These are phyloP conservation scores for Phytophthora citricola DNA, from an alignment of 352 stramenopile species.

Conservation along the genomic window DNA sequence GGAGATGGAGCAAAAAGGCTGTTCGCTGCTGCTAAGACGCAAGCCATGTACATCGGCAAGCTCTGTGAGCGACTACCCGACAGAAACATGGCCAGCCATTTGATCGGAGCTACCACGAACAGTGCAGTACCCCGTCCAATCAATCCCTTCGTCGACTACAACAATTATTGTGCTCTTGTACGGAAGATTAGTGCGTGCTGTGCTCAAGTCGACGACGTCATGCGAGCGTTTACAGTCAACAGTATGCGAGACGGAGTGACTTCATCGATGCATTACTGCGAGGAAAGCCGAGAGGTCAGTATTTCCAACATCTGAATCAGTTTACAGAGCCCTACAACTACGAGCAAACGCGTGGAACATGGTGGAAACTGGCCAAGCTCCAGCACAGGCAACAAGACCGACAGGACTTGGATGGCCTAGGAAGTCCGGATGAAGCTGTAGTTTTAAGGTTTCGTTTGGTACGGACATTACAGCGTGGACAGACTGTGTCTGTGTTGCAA, in stretches of 20 bases:
- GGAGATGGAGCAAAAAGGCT: slow-evolving; percentile 21
- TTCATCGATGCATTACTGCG: not conserved
- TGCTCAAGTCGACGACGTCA: slow-evolving; percentile 9
- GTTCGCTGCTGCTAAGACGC: slow-evolving; percentile 9
- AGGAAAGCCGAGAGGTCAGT: slow-evolving; percentile 3
- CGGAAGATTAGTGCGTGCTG: slow-evolving; percentile 3
- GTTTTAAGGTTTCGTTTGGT: slow-evolving; percentile 38
- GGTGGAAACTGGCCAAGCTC: slow-evolving; percentile 23
- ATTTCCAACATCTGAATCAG: slow-evolving; percentile 23
- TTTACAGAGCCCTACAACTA: slow-evolving; percentile 25
- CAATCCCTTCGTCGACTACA: slow-evolving; percentile 4
- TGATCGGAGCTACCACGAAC: not conserved
- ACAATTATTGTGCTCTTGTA: not conserved
- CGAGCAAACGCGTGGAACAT: slow-evolving; percentile 7
- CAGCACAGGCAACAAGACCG: slow-evolving; percentile 20
- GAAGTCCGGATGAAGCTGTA: slow-evolving; percentile 31
- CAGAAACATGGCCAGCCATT: not conserved
- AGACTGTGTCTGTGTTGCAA: slow-evolving; percentile 19
- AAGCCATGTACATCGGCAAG: slow-evolving; percentile 20
- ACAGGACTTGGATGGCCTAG: slow-evolving; percentile 10
- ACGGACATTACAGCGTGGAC: slow-evolving; percentile 9
- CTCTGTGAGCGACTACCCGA: slow-evolving; percentile 11
- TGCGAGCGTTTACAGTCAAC: slow-evolving; percentile 3
- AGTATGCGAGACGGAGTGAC: slow-evolving; percentile 7
- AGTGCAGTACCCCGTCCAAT: not conserved